phyloP scores from a whole-genome alignment of 306 rosid species.

The Fragaria vesca region DNA sequence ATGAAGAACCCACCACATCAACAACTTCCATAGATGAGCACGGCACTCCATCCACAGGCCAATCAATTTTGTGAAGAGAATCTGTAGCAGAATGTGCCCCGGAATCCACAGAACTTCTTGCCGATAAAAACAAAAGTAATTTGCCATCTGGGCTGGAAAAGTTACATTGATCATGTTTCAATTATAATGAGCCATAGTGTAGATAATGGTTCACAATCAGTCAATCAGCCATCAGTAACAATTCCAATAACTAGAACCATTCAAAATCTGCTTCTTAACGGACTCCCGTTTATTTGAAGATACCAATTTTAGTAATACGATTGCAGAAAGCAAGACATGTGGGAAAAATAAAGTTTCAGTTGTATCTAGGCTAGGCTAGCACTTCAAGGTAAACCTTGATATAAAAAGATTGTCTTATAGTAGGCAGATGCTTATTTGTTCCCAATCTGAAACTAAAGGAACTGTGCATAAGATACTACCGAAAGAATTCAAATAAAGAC shows the following conservation, averaged over 20 bases:
- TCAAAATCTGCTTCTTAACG: background rate
- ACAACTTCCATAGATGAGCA: constrained; percentile 43
- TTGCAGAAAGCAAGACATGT: background rate
- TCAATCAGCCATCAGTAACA: background rate
- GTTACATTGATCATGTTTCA: constrained; percentile 22
- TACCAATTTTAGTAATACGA: background rate
- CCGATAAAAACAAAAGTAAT: constrained; percentile 70
- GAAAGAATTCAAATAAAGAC: background rate
- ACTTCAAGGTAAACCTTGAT: background rate
- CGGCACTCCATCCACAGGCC: constrained; percentile 53
- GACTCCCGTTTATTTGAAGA: background rate
- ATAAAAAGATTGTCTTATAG: background rate
- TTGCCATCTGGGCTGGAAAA: constrained; percentile 76
- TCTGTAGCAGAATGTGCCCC: constrained; percentile 79
- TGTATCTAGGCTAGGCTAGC: constrained; percentile 1
- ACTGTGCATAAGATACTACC: background rate
- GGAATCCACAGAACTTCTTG: constrained; percentile 70
- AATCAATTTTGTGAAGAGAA: constrained; percentile 85
- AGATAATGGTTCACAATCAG: background rate
- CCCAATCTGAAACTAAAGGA: background rate
- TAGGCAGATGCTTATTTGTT: background rate
- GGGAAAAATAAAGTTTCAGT: too few relatives aligned
- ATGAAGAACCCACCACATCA: constrained; percentile 54
- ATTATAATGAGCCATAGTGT: constrained; percentile 5
- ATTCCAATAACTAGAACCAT: background rate